Evolutionary conservation across 2,329 filamentous ascomycete species (phyloP).

Genomic region (Acephala macrosclerotiorum): DNA sequence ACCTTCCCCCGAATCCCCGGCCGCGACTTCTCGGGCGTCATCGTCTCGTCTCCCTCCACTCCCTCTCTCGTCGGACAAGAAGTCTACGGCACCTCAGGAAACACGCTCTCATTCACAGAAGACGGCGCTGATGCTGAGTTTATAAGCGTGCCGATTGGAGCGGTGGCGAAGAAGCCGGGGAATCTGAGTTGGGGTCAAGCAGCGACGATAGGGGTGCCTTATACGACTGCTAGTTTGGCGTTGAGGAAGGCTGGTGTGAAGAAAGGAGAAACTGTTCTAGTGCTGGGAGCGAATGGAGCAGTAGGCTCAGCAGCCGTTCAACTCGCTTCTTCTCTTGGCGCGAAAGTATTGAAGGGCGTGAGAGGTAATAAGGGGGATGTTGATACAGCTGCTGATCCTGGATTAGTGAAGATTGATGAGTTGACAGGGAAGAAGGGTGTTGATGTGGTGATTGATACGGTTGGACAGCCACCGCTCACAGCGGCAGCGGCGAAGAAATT

Average conservation of each 20-base stretch:
- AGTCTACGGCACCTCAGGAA: constrained; percentile 39
- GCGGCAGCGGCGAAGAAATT: constrained; percentile 32
- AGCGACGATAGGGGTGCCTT: constrained; percentile 37
- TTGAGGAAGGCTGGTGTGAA: constrained; percentile 25
- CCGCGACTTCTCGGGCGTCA: constrained; percentile 36
- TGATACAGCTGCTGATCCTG: constrained; percentile 36
- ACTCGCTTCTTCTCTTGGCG: constrained; percentile 31
- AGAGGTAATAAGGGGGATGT: constrained; percentile 34
- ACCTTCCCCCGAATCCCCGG: constrained; percentile 38
- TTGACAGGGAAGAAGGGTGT: constrained; percentile 36
- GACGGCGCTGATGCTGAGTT: constrained; percentile 39
- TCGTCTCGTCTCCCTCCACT: constrained; percentile 30
- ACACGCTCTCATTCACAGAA: constrained; percentile 33
- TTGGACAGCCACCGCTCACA: constrained; percentile 36
- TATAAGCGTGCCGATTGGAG: constrained; percentile 31
- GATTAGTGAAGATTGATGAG: constrained; percentile 24
- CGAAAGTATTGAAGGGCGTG: constrained; percentile 30
- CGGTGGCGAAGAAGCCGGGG: constrained; percentile 34
- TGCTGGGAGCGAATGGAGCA: constrained; percentile 37
- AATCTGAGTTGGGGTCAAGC: constrained; percentile 33
- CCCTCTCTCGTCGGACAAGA: constrained; percentile 24
- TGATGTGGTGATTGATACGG: constrained; percentile 39
- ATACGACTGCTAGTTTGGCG: constrained; percentile 35
- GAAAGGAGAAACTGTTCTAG: constrained; percentile 33
- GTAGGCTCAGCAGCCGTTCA: constrained; percentile 38